These are phyloP conservation scores for Umbilicus rupestris DNA, from an alignment of 164 flowering plant species.

Conservation along the genomic window DNA sequence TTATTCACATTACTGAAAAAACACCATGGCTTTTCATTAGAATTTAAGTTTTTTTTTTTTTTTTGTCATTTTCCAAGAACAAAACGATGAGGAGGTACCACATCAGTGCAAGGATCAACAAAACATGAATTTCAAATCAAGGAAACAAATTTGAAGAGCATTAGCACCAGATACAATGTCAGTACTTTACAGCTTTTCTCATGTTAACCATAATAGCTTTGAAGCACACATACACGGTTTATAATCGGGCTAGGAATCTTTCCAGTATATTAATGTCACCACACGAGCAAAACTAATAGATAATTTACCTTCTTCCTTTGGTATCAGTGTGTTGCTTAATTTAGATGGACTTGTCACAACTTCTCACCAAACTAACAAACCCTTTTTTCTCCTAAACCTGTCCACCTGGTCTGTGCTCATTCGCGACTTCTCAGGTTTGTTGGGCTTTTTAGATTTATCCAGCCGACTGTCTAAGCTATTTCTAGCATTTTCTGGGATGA, in stretches of 20 bases:
- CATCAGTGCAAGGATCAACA: too few species aligned
- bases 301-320: constrained; percentile 1
- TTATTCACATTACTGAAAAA: too few species aligned
- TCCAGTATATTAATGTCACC: not conserved
- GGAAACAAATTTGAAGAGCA: too few species aligned
- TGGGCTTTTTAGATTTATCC: constrained; percentile 63
- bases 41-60: too few species aligned
- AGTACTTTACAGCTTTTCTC: not conserved
- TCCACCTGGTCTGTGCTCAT: constrained; percentile 78
- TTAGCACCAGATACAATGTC: not conserved
- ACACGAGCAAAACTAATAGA: not conserved
- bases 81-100: too few species aligned
- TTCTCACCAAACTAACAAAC: constrained; percentile 9
- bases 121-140: too few species aligned
- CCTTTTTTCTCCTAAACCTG: constrained; percentile 36
- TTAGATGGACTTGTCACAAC: constrained; percentile 4
- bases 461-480: constrained; percentile 79
- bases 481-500: constrained; percentile 56
- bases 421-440: constrained; percentile 70
- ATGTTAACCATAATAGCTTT: not conserved
- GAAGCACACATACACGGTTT: not conserved
- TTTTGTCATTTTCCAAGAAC: too few species aligned
- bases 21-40: too few species aligned
- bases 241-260: not conserved
- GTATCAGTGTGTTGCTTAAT: constrained; percentile 1